Evolutionary conservation across 495 filamentous ascomycete genomes (phyloP).

Genomic region (Penicillium cataractarum): DNA sequence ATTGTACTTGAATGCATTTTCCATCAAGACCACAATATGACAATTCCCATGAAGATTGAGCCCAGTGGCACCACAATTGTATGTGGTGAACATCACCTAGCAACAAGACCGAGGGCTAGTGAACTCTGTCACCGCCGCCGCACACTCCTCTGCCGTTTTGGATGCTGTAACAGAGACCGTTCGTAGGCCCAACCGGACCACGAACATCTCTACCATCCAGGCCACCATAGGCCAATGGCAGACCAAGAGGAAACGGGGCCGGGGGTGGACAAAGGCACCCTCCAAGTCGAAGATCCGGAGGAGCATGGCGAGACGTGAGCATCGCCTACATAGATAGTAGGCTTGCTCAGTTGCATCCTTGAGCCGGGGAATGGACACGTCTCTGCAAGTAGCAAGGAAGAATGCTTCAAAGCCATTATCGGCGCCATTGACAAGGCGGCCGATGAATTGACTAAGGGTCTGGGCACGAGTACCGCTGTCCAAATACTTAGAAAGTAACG

Average conservation of each 20-base stretch:
- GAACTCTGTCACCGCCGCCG: not conserved
- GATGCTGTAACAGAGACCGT: not conserved
- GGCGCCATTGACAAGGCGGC: not conserved
- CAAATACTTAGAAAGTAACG: not conserved
- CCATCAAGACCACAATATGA: not conserved
- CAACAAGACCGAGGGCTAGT: not conserved
- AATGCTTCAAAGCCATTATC: not conserved
- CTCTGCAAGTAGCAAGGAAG: not conserved
- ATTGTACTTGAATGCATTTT: not conserved
- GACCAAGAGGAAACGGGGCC: not conserved
- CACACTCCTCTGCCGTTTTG: not conserved
- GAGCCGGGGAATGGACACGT: not conserved
- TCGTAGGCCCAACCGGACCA: not conserved
- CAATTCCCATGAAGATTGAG: not conserved
- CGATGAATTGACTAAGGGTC: not conserved
- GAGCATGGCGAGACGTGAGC: not conserved
- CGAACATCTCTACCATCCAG: constrained; percentile 3
- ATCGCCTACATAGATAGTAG: not conserved
- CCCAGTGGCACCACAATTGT: not conserved
- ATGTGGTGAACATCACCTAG: not conserved
- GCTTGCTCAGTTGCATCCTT: not conserved
- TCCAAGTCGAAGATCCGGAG: not conserved
- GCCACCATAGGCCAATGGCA: not conserved
- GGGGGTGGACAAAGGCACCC: not conserved
- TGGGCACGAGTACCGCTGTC: not conserved